phyloP scores from a whole-genome alignment of 2,329 filamentous ascomycete genomes.

The Alternaria burnsii region DNA sequence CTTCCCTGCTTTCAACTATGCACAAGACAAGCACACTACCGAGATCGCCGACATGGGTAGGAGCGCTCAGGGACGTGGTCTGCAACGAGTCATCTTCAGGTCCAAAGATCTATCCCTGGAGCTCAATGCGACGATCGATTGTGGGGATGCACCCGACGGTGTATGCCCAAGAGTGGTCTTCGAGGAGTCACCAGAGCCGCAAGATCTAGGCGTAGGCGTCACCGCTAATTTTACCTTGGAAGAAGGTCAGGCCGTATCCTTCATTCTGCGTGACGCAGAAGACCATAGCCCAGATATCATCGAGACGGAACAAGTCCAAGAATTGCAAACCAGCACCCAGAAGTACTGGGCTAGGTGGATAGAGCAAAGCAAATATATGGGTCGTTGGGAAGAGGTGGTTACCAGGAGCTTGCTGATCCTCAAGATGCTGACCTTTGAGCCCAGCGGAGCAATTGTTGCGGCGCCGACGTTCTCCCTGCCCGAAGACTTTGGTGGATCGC shows the following conservation, averaged over 20 bases:
- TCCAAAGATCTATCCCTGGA: slow-evolving; percentile 68
- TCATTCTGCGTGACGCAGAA: slow-evolving; percentile 68
- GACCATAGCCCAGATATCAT: slow-evolving; percentile 67
- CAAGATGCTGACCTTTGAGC: slow-evolving; percentile 80
- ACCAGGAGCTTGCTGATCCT: slow-evolving; percentile 75
- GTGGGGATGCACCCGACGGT: slow-evolving; percentile 60
- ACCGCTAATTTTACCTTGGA: slow-evolving; percentile 66
- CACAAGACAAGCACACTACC: slow-evolving; percentile 68
- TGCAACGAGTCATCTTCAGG: slow-evolving; percentile 64
- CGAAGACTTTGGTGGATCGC: slow-evolving; percentile 62
- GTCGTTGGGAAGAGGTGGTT: slow-evolving; percentile 76
- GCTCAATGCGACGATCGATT: slow-evolving; percentile 72
- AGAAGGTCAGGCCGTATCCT: slow-evolving; percentile 74
- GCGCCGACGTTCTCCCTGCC: slow-evolving; percentile 80
- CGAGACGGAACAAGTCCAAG: slow-evolving; percentile 66
- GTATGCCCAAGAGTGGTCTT: slow-evolving; percentile 65
- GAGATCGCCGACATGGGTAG: slow-evolving; percentile 57
- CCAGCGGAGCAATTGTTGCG: slow-evolving; percentile 79
- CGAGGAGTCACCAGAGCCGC: slow-evolving; percentile 60
- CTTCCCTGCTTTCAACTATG: slow-evolving; percentile 71
- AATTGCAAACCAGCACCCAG: slow-evolving; percentile 74
- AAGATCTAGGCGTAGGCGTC: slow-evolving; percentile 69
- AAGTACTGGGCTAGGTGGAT: slow-evolving; percentile 79
- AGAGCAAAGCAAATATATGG: slow-evolving; percentile 72
- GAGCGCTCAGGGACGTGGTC: slow-evolving; percentile 21